Evolutionary conservation across 805 yeast genomes (phyloP), one percentile per base, ranked within the genome.

Genomic region (Candida hungchunana): DNA sequence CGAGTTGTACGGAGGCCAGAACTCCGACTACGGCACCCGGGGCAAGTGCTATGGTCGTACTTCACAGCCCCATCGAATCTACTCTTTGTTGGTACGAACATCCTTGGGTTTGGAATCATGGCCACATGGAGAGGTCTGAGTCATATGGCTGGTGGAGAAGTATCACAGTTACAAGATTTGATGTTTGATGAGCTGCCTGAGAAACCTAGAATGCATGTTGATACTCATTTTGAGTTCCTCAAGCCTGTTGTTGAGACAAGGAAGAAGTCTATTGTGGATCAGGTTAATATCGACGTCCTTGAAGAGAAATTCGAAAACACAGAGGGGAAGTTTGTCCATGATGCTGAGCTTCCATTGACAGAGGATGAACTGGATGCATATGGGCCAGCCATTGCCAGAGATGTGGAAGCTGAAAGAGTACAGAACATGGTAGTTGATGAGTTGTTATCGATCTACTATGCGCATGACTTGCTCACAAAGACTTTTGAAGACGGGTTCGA

Each of bases 61-160:
- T 58, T 61, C 36, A 62, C 58, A 37, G 62, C 65, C 1, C 69
- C 69, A 4, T 56, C 61, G 0, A 64, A 64, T 43, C 39, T 62
- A 4, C 38, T 62, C 47, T 64, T 64, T 39, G 51, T 64, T 2
- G 51, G 66, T 1, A 58, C 66, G 1, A 64, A 64, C 34, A 27
- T 64, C 0, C 43, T 62, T 1, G 55, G 63, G 3, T 46, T 64
- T 18, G 56, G 58, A 1, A 63, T 64, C 6, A 40, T 62, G 5
- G 56, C 56, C 6, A 49, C 63, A 2, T 61, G 59, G 44, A 48
- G 60, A 21, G 53, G 63, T 0, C 26, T 60, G 22, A 42, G 50
- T 5, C 44, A 55, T 6, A 23, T 53, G n/a, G 34, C 48, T n/a
- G n/a, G n/a, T n/a, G n/a, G n/a, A n/a, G n/a, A n/a, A n/a, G n/a